These are phyloP conservation scores for Myxozyma mucilagina DNA, from an alignment of 805 yeast species.

Conservation along the genomic window DNA sequence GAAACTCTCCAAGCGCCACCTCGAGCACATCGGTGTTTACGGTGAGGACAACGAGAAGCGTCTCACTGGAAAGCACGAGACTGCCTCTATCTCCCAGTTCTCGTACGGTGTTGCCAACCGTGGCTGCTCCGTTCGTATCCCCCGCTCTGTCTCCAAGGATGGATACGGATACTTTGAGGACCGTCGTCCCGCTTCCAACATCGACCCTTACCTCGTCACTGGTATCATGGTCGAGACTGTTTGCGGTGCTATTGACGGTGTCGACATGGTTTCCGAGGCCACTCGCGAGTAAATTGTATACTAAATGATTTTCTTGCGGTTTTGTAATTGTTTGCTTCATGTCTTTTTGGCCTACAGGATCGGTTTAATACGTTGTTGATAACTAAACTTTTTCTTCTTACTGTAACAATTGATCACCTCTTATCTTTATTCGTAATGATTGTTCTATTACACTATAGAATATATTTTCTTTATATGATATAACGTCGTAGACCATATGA, in stretches of 20 bases:
- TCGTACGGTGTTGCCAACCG: constrained; percentile 99
- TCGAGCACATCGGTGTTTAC: constrained; percentile 91
- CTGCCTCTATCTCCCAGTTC: constrained; percentile 89
- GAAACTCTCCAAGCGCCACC: constrained; percentile 93
- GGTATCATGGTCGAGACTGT: constrained; percentile 98
- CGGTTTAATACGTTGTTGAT: too few species aligned
- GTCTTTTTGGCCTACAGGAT: too few species aligned
- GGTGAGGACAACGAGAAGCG: constrained; percentile 95
- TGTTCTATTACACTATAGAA: too few species aligned
- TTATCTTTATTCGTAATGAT: too few species aligned
- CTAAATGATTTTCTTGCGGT: too few species aligned
- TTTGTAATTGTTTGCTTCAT: too few species aligned
- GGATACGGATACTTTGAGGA: constrained; percentile 99
- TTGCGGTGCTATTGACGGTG: constrained; percentile 29
- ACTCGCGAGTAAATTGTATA: constrained; percentile 24
- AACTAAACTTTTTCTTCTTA: too few species aligned
- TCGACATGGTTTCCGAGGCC: constrained; percentile 32
- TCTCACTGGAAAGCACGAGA: constrained; percentile 98
- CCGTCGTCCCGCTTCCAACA: constrained; percentile 99
- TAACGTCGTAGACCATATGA: too few species aligned
- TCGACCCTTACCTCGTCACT: constrained; percentile 97
- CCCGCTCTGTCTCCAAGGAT: constrained; percentile 97
- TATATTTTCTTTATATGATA: too few species aligned
- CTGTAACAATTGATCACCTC: too few species aligned
- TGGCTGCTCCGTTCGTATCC: constrained; percentile 98